Evolutionary conservation across 768 basidiomycete genomes (phyloP).

Genomic region (Mycena capillaripes): DNA sequence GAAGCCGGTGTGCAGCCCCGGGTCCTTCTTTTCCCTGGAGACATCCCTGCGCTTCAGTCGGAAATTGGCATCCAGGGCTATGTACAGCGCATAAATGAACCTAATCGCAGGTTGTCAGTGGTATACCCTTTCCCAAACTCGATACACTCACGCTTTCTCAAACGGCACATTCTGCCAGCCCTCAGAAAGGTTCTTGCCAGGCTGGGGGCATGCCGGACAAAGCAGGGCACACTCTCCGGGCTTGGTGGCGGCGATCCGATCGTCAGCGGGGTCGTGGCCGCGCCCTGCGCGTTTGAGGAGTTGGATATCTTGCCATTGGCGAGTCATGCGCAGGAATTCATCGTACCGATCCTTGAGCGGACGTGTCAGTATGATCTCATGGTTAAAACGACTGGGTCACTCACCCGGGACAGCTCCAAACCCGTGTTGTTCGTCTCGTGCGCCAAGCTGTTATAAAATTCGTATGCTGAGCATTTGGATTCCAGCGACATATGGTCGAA

Average conservation of each 20-base stretch:
- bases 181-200: not conserved
- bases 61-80: not conserved
- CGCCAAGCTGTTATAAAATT: slow-evolving; percentile 35
- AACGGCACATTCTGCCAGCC: not conserved
- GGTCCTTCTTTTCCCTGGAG: not conserved
- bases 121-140: too few relatives aligned
- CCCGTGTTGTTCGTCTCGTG: slow-evolving; percentile 31
- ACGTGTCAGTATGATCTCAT: not conserved
- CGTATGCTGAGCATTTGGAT: slow-evolving; percentile 32
- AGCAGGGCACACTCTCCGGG: not conserved
- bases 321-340: too few relatives aligned
- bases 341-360: slow-evolving; percentile 37
- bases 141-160: not conserved
- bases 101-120: not conserved
- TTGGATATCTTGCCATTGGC: slow-evolving; percentile 36
- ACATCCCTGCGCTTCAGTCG: not conserved
- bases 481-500: slow-evolving; percentile 22
- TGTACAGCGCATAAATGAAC: not conserved
- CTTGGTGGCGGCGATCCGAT: not conserved
- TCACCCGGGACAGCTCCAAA: not conserved
- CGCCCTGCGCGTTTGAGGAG: slow-evolving; percentile 17
- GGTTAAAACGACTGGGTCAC: not conserved
- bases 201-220: not conserved
- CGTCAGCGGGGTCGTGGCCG: not conserved
- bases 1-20: not conserved